Conservation (phyloP, 1,284 basidiomycete species). For the Polyporus tsugae region DNA sequence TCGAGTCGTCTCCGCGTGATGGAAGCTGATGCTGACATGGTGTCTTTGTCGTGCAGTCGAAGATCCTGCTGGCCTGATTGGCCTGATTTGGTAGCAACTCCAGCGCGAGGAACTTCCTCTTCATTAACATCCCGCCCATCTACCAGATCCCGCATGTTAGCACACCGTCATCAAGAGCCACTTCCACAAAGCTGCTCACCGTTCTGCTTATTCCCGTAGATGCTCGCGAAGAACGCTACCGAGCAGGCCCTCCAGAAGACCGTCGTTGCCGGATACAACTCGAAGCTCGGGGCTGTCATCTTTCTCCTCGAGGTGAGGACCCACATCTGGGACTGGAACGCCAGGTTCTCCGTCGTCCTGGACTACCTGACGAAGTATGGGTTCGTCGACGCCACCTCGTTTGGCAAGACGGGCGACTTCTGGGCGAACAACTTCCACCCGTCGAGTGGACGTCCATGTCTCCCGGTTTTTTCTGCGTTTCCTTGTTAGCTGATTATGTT, state of each 20-base stretch:
- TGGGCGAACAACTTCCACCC: slow-evolving; percentile 50
- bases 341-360: slow-evolving; percentile 59
- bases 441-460: slow-evolving; percentile 12
- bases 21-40: slow-evolving; percentile 5
- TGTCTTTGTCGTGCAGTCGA: slow-evolving; percentile 33
- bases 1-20: not conserved
- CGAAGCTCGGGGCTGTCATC: slow-evolving; percentile 46
- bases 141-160: slow-evolving; percentile 60
- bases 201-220: slow-evolving; percentile 43
- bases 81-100: slow-evolving; percentile 39
- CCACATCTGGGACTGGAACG: slow-evolving; percentile 59
- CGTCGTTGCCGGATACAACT: slow-evolving; percentile 61
- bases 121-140: slow-evolving; percentile 64
- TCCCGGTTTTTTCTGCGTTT: not conserved
- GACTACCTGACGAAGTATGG: slow-evolving; percentile 57
- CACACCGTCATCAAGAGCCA: not conserved
- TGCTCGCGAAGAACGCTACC: slow-evolving; percentile 53
- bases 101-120: slow-evolving; percentile 68
- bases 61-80: slow-evolving; percentile 14
- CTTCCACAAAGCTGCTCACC: not conserved
- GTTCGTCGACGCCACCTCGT: slow-evolving; percentile 59
- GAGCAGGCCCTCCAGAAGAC: slow-evolving; percentile 52
- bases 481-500: not conserved
- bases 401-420: slow-evolving; percentile 57
- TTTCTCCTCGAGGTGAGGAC: slow-evolving; percentile 50